Evolutionary conservation across 176 grass and related monocot species (phyloP), one percentile per base, ranked within the genome.

Genomic region (Juncus inflexus): DNA sequence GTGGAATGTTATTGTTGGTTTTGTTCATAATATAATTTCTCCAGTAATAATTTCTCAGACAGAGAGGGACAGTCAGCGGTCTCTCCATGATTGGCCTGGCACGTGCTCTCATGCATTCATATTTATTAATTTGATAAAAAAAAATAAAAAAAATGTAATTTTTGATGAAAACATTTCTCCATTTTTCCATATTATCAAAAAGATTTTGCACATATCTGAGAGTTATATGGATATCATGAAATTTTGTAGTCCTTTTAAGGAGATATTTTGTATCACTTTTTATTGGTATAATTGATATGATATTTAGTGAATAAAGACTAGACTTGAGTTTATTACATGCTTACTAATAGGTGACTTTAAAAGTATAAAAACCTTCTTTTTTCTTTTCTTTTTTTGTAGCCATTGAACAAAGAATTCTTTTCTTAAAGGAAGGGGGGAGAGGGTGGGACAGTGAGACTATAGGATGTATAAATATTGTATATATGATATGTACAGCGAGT

Each of bases 341-440:
- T 12, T 42, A 51, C 42, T 58, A 13, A 69, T 70, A 51, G 37
- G 13, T 67, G 52, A 68, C 65, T 55, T 68, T 15, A 69, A 69
- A 69, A 69, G 66, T 53, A 69, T 69, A 40, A 53, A 69, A 55
- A 41, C 9, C 52, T 19, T 53, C 12, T 50, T 16, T 42, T 40
- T 28, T 28, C 19, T 28, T 28, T 28, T 28, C 19, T 28, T 28
- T 28, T 28, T 28, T 28, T 28, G 19, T 28, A 1, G 19, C 19
- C 19, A 1, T 28, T 28, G 19, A 55, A 69, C 37, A 56, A 55
- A 40, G 6, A 9, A 69, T 69, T 56, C 36, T 69, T 56, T 69
- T 67, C 49, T 38, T 39, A 36, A 67, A 67, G 40, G 51, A 19
- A 47, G 12, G 4, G 11, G 5, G 36, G 15, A 13, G 52, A 69